Percentiles rank a stretch among this genome's conserved stretches.
phyloP scores from a whole-genome alignment of 1,284 basidiomycete genomes.

The Apiotrichum gracile region DNA sequence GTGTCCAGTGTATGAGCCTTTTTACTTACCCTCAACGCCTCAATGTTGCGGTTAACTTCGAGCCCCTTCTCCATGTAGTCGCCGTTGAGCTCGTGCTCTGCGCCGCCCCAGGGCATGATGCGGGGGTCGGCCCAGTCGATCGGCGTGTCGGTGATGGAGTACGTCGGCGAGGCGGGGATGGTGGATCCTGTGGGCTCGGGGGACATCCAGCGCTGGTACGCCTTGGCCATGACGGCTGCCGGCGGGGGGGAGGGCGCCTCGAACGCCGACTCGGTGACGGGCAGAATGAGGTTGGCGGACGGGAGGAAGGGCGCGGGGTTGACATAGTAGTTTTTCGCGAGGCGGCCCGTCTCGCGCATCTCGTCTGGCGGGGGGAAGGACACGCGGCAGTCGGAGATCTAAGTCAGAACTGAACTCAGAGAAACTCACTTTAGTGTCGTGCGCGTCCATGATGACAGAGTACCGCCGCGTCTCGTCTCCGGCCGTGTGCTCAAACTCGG shows the following conservation, averaged over 20 bases:
- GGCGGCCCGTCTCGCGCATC: constrained; percentile 24
- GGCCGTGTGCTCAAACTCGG: constrained; percentile 34
- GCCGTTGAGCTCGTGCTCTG: constrained; percentile 32
- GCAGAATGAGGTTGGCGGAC: constrained; percentile 17
- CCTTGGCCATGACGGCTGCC: constrained; percentile 12
- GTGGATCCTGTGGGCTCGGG: constrained; percentile 20
- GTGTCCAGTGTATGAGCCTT: neutral
- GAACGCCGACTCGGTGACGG: neutral
- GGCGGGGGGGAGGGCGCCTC: constrained; percentile 1
- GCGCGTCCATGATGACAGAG: constrained; percentile 41
- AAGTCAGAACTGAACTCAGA: no score
- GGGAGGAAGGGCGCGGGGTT: constrained; percentile 37
- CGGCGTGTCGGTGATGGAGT: constrained; percentile 13
- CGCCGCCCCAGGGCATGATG: constrained; percentile 31
- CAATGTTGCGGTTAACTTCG: constrained; percentile 20
- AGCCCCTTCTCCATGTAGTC: constrained; percentile 26
- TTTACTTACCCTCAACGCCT: constrained; percentile 10
- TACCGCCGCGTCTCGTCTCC: constrained; percentile 22
- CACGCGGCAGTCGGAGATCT: constrained; percentile 29
- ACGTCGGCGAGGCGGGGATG: constrained; percentile 28
- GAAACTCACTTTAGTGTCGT: constrained; percentile 32
- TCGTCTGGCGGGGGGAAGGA: constrained; percentile 30
- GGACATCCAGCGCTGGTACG: constrained; percentile 29
- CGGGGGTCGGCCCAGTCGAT: constrained; percentile 39
- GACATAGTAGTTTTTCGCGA: constrained; percentile 30